phyloP scores from a whole-genome alignment of 1,284 basidiomycete genomes.

The Wallemia mellicola region DNA sequence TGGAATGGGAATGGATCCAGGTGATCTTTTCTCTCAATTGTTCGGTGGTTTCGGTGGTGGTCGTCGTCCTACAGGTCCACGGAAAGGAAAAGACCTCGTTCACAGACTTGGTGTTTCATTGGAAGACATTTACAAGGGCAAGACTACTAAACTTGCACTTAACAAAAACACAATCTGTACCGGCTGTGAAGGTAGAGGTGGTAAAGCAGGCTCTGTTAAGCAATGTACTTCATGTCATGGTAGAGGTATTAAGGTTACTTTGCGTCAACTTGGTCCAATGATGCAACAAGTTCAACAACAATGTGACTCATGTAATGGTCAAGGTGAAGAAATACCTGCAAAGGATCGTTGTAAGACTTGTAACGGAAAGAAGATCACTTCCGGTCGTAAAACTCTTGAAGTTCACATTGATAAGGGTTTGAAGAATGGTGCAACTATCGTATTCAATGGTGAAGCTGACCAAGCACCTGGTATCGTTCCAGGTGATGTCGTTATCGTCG shows the following conservation, averaged over 20 bases:
- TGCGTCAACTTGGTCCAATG: conserved; percentile 97
- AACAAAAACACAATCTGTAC: conserved; percentile 82
- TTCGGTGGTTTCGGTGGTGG: conserved; percentile 41
- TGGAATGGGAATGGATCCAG: conserved; percentile 73
- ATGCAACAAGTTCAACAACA: conserved; percentile 94
- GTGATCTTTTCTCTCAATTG: conserved; percentile 93
- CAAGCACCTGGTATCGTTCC: conserved; percentile 70
- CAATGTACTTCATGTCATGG: conserved; percentile 53
- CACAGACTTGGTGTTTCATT: conserved; percentile 86
- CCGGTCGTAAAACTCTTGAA: conserved; percentile 92
- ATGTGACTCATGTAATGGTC: conserved; percentile 73
- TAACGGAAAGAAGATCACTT: conserved; percentile 79
- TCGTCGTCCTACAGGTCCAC: conserved; percentile 42
- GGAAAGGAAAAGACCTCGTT: conserved; percentile 91
- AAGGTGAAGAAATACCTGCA: conserved; percentile 72
- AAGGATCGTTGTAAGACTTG: conserved; percentile 84
- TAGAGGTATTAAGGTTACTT: conserved; percentile 65
- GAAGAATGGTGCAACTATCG: conserved; percentile 89
- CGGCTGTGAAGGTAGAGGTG: conserved; percentile 84
- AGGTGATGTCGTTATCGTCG: conserved; percentile 87
- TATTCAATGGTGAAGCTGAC: conserved; percentile 82
- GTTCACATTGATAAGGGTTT: conserved; percentile 99
- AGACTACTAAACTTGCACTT: conserved; percentile 87
- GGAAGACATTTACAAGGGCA: conserved; percentile 95
- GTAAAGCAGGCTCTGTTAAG: conserved; percentile 83